Evolutionary conservation across 768 basidiomycete genomes (phyloP), one percentile per base, ranked within the genome.

Genomic region (Podaxis sp.): DNA sequence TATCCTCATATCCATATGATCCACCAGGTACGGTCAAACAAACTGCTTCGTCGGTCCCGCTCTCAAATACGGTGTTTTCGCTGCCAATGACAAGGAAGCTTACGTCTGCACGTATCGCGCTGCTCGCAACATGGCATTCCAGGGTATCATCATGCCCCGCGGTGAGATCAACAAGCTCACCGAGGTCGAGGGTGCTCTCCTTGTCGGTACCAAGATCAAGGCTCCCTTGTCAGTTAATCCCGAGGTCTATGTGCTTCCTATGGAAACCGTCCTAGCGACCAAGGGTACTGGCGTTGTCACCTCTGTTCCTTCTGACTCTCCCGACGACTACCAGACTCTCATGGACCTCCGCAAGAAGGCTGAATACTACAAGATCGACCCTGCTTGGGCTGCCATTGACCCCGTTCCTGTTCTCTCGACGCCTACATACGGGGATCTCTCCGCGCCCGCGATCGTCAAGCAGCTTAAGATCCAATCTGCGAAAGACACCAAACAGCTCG

Each of bases 211-310:
- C 22, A 93, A 86, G 70, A 88, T 99, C 75, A 88, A 87, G 65
- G 96, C 96, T 1, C 95, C 96, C 0, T 87, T 92, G 65, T 85
- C 87, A 24, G 68, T 95, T 56, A 84, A 89, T 72, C 86, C 91
- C 0, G 89, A 96, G 75, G 92, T 98, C 28, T 95, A 95, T 70
- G 93, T 99, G 51, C 76, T 99, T 62, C 97, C 97, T n/a, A 99
- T 99, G 97, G 97, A 99, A 67, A 92, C 89, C 67, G 95, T 99
- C 58, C 82, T 96, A 52, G 86, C 95, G n/a, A 96, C 93, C 65
- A 99, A 99, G 89, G 97, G 97, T 70, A 99, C 96, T 12, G 97
- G 96, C 65, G 95, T 99, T 33, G 97, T 99, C 69, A 97, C 96
- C 4, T 99, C 94, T 44, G 96, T 97, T 5, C 96, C 97, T 0